Evolutionary conservation across 768 basidiomycete species (phyloP), one percentile per base, ranked within the genome.

Genomic region (Tephrocybe rancida): DNA sequence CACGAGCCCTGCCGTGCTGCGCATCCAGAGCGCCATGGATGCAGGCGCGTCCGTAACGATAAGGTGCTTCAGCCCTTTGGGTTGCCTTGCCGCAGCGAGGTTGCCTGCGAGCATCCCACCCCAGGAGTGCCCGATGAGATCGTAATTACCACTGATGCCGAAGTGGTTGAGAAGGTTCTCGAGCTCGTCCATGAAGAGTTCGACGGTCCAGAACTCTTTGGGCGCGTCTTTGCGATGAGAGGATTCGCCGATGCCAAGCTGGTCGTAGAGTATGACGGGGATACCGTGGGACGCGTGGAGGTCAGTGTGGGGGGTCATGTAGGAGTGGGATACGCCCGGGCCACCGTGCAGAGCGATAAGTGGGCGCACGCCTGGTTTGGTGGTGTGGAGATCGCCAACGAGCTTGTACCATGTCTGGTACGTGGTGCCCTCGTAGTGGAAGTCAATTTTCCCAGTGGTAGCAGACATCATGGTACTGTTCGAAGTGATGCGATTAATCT

Each of bases 101-200:
- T 76, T 70, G 5, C 68, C 59, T 0, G 67, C 80, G 7, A 84
- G 66, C 70, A 81, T 81, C 3, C 76, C 81, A 11, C 84, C 84
- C 82, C 82, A 82, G 6, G 80, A 82, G 45, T 85, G 82, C 0
- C 84, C 84, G 1, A 77, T 55, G 1, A 85, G 61, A 55, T 77
- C 72, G 59, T 73, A 84, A 32, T 64, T 57, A 5, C 63, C 58
- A 10, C 61, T 44, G 56, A 84, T 73, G 0, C 67, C 71, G 16
- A 85, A 68, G 22, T 78, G 57, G 5, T 58, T 39, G 18, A 84
- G 49, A 83, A 85, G 60, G 45, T 81, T 83, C 26, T 75, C 72
- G 37, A 86, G 76, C 68, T 86, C 80, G 39, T 76, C 76, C 54
- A 80, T 62, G 67, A 82, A 85, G 10, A 85, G 74, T 5, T 78